Evolutionary conservation across 1,284 basidiomycete species (phyloP), one percentile per base, ranked within the genome.

Genomic region (Agroathelia rolfsii): DNA sequence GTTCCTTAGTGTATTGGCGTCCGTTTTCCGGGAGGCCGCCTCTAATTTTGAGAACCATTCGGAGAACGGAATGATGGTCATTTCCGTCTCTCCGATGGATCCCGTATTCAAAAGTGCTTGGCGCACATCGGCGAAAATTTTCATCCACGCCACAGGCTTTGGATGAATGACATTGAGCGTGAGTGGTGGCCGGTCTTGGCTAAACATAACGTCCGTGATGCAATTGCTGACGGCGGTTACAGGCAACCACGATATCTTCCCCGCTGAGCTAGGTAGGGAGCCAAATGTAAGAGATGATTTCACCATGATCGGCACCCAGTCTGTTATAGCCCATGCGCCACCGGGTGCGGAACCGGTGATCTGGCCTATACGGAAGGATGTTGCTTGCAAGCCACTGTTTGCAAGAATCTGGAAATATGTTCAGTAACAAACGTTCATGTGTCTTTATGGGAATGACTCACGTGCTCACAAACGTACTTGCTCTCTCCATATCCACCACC

Each of bases 251-350:
- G 58, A 53, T 3, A 54, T n/a, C n/a, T n/a, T n/a, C n/a, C n/a
- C n/a, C n/a, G n/a, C n/a, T n/a, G n/a, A n/a, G n/a, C n/a, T n/a
- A 16, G 58, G 58, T 11, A 61, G 33, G 10, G 42, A 42, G 10
- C 48, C 44, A 12, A 63, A 30, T 12, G 37, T 31, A 5, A 42
- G 34, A 17, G 48, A 50, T 4, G 53, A 56, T 34, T 57, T 52
- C 12, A 67, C 50, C 3, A 68, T 47, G 25, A 53, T 48, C 0
- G 65, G 64, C 8, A 66, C 46, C 64, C 65, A 68, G 32, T 70
- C 65, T 9, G 45, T 51, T 28, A 50, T 43, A 25, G 56, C 59
- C 66, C 67, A 69, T 9, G 48, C 49, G 1, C 67, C 66, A 35
- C 52, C 56, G 5, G 38, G 32, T 6, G 44, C 40, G 25, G 52